These are phyloP conservation scores for Xylaria sp. DNA, from an alignment of 2,329 filamentous ascomycete species.

Conservation along the genomic window DNA sequence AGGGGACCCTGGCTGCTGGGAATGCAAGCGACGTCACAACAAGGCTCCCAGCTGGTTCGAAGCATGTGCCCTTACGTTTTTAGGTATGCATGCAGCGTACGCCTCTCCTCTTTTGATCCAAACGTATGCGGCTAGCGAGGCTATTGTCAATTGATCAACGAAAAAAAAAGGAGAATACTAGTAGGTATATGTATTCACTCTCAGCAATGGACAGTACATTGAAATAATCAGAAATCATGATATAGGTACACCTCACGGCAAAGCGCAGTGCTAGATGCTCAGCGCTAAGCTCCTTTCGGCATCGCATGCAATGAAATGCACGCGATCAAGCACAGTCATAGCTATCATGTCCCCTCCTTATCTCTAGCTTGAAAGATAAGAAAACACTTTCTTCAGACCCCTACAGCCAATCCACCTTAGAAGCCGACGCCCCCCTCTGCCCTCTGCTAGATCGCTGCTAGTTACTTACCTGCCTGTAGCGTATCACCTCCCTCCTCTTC, in stretches of 20 bases:
- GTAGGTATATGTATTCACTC: not conserved
- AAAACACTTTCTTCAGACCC: conserved; percentile 14
- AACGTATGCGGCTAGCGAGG: not conserved
- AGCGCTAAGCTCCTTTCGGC: conserved; percentile 42
- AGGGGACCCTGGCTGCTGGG: conserved; percentile 15
- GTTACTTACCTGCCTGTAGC: not conserved
- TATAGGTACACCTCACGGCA: not conserved
- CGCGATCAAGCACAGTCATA: conserved; percentile 8
- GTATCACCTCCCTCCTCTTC: not conserved
- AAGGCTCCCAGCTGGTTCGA: conserved; percentile 31
- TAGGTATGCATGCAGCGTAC: conserved; percentile 14
- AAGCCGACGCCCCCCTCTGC: conserved; percentile 1
- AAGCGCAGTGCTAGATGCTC: conserved; percentile 16
- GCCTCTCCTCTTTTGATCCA: not conserved
- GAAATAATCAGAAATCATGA: not conserved
- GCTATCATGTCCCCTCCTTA: conserved; percentile 39
- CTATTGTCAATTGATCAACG: not conserved
- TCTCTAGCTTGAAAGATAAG: conserved; percentile 40
- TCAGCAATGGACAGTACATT: too few species aligned
- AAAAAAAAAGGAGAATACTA: not conserved
- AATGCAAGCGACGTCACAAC: conserved; percentile 32
- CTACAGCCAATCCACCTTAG: not conserved
- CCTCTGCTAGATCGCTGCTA: not conserved
- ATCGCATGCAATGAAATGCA: conserved; percentile 7
- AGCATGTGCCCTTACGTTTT: conserved; percentile 28